These are phyloP conservation scores for Ophiostoma perfectum DNA, from an alignment of 2,329 filamentous ascomycete species.

Conservation along the genomic window DNA sequence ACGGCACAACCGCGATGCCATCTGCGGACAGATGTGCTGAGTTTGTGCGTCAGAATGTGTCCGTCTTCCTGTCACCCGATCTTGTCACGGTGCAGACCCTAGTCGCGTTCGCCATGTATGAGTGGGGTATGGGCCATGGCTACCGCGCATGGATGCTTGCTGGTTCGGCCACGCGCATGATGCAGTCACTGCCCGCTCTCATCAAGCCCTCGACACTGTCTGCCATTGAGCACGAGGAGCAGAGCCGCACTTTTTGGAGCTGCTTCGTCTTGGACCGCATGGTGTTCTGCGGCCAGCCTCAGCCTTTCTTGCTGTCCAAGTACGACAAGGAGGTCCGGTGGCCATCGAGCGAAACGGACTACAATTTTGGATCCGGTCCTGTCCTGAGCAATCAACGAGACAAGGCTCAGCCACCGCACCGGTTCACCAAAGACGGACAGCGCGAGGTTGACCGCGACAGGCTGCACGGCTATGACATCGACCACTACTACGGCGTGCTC, in stretches of 20 bases:
- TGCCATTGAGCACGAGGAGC: background rate
- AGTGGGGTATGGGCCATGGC: constrained; percentile 40
- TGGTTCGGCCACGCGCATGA: constrained; percentile 38
- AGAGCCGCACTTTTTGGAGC: background rate
- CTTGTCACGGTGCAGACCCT: background rate
- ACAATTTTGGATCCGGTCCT: background rate
- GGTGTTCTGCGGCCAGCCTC: background rate
- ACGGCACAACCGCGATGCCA: background rate
- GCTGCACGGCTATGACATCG: background rate
- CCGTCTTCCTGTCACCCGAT: background rate
- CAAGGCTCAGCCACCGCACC: background rate
- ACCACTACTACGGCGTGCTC: background rate
- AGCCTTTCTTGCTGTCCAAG: background rate
- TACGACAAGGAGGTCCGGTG: background rate
- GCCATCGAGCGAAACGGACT: background rate
- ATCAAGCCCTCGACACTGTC: constrained; percentile 28
- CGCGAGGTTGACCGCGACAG: background rate
- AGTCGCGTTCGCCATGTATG: constrained; percentile 26
- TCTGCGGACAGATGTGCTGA: background rate
- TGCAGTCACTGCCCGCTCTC: constrained; percentile 35
- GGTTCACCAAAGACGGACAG: background rate
- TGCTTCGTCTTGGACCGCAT: background rate
- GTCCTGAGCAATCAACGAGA: background rate
- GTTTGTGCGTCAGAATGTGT: background rate
- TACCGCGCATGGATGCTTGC: constrained; percentile 42